Percentiles rank a stretch among this genome's conserved stretches.
These are phyloP conservation scores for Candida palmyrensis DNA, from an alignment of 805 yeast species.

Conservation along the genomic window DNA sequence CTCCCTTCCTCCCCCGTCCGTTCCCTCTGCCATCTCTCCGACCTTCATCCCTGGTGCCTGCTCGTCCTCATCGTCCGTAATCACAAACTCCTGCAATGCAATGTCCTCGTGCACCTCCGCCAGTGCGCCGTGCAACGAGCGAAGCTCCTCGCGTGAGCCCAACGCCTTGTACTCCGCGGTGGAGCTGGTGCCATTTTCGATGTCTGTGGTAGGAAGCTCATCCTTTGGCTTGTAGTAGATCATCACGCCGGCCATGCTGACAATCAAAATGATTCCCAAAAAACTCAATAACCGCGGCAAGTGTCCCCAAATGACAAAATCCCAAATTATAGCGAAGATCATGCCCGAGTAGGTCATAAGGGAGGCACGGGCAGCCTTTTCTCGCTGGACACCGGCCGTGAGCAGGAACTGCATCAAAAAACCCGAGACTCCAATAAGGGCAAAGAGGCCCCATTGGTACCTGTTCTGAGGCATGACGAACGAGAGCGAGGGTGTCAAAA, in stretches of 20 bases:
- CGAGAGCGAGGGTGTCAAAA: constrained; percentile 51
- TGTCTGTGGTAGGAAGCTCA: constrained; percentile 6
- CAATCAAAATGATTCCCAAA: constrained; percentile 63
- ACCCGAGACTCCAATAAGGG: constrained; percentile 67
- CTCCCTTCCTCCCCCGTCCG: too few relatives aligned
- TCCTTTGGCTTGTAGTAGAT: constrained; percentile 44
- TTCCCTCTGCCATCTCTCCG: too few relatives aligned
- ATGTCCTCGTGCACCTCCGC: constrained; percentile 12
- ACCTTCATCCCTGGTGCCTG: too few relatives aligned
- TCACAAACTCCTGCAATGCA: constrained; percentile 23
- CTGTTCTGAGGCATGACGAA: constrained; percentile 57
- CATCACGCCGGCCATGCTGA: constrained; percentile 59
- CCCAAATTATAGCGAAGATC: constrained; percentile 76
- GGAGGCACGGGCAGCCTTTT: constrained; percentile 69
- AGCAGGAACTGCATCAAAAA: constrained; percentile 75
- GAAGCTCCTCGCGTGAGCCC: constrained; percentile 6
- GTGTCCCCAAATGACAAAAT: constrained; percentile 64
- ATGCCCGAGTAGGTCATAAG: constrained; percentile 73
- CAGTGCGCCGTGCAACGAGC: too few relatives aligned
- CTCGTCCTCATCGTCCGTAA: constrained; percentile 21
- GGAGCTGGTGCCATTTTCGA: constrained; percentile 2
- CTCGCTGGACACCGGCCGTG: constrained; percentile 81
- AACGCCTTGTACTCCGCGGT: constrained; percentile 9
- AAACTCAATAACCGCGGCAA: constrained; percentile 65
- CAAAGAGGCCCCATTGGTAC: constrained; percentile 63